These are phyloP conservation scores for Sporothrix luriei DNA, from an alignment of 2,329 filamentous ascomycete species.

Conservation along the genomic window DNA sequence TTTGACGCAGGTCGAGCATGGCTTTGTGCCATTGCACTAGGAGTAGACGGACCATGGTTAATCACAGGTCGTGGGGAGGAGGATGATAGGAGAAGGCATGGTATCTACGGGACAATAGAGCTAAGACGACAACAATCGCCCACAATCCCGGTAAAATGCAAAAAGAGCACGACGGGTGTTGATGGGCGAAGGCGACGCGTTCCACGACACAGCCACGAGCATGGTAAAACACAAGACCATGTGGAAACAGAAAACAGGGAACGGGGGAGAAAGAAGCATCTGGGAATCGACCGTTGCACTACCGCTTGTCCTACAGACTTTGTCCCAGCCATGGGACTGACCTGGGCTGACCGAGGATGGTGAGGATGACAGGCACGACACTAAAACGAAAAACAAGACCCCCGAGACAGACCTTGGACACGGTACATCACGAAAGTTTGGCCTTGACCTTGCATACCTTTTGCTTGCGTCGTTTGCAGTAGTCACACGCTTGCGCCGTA, in stretches of 20 bases:
- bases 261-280: neutral
- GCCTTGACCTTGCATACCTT: slow-evolving; percentile 54
- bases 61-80: neutral
- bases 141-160: too few species aligned
- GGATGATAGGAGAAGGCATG: neutral
- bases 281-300: slow-evolving; percentile 6
- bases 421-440: neutral
- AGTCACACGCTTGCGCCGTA: slow-evolving; percentile 65
- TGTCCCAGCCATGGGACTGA: neutral
- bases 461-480: slow-evolving; percentile 67
- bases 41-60: neutral
- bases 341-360: neutral
- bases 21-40: slow-evolving; percentile 61
- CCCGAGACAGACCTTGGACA: neutral
- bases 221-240: neutral
- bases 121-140: neutral
- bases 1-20: slow-evolving; percentile 62
- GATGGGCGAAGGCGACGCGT: neutral
- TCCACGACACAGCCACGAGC: neutral
- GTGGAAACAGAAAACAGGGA: neutral
- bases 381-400: neutral
- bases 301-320: slow-evolving; percentile 17
- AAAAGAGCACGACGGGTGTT: neutral
- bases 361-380: neutral
- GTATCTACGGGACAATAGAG: neutral